Evolutionary conservation across 73 alveolate genomes (phyloP).

Genomic region (Paramecium octaurelia): DNA sequence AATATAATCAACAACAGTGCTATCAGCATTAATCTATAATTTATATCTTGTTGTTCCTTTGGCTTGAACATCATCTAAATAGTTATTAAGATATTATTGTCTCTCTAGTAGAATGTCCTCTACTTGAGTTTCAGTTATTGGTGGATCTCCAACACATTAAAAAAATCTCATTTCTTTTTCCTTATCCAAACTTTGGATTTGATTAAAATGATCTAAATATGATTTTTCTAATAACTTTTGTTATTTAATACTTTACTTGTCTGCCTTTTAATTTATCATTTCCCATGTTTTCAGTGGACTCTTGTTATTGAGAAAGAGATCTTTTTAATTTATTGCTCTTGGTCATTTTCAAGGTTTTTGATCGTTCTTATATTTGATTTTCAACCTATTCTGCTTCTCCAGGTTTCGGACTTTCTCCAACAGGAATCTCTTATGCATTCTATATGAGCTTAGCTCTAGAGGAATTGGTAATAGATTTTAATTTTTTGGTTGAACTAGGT

Average conservation of each 20-base stretch:
- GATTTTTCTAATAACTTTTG: conserved; percentile 28
- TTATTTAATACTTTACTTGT: neutral
- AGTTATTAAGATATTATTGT: neutral
- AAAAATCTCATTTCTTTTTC: conserved; percentile 63
- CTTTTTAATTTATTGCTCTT: neutral
- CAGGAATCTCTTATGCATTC: neutral
- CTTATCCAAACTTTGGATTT: conserved; percentile 46
- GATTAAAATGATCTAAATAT: conserved; percentile 51
- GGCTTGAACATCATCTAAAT: conserved; percentile 2
- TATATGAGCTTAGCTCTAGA: neutral
- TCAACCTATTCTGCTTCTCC: neutral
- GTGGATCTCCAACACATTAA: conserved; percentile 59
- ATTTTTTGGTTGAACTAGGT: conserved; percentile 26
- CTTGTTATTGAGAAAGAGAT: neutral
- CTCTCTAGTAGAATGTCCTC: conserved; percentile 22
- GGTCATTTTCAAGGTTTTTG: conserved; percentile 39
- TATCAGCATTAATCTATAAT: conserved; percentile 9
- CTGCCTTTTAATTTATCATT: neutral
- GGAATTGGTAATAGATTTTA: conserved; percentile 3
- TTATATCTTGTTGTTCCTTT: conserved; percentile 53
- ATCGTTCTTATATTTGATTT: neutral
- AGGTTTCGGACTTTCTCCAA: neutral
- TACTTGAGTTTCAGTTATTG: neutral
- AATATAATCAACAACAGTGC: conserved; percentile 37
- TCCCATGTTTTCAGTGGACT: neutral